Base-by-base conservation (phyloP, 2,329 filamentous ascomycete species). In the Leptographium procerum region DNA sequence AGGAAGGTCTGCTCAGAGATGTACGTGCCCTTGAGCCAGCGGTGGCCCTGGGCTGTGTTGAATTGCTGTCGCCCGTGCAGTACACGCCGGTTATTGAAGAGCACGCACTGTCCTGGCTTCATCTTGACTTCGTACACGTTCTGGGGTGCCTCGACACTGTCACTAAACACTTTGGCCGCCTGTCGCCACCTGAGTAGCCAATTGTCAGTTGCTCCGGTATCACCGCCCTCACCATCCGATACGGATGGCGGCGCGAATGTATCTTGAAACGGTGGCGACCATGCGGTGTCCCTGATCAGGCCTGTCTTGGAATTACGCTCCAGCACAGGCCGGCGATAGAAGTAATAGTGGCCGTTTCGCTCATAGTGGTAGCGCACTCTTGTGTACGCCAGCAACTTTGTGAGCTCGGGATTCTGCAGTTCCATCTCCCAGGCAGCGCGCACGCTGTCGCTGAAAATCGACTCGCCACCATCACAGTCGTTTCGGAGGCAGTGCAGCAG, bases 61-160 rank as follows among this genome's bases (percentile, higher is more conserved):
- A 97, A 97, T 33, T 84, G 82, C 19, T 77, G 80, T 4, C 94
- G 78, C 0, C 91, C 92, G 74, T 97, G 94, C 67, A 95, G 71
- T n/a, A 95, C 78, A 22, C 92, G 79, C 60, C 84, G 74, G 68
- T 97, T 97, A 69, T 95, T 87, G 68, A 99, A 97, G n/a, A 99
- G 79, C 14, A 91, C 91, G 68, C 90, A 95, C 67, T 96, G 88
- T 3, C 92, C 94, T 4, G 88, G 84, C 57, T 83, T 75, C 70
- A 96, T 75, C 70, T 86, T 86, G 60, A 86, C 77, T 74, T 92
- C 79, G 66, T 86, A 87, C 57, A 90, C 71, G 60, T 81, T 81
- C 4, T 74, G 68, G 0, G 77, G 72, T 1, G 75, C 67, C 63
- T 89, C 84, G 28, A 94, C 71, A 0, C 80, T 63, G 0, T 68